phyloP scores from a whole-genome alignment of 2,329 filamentous ascomycete genomes.

The Hymenoscyphus scutula region DNA sequence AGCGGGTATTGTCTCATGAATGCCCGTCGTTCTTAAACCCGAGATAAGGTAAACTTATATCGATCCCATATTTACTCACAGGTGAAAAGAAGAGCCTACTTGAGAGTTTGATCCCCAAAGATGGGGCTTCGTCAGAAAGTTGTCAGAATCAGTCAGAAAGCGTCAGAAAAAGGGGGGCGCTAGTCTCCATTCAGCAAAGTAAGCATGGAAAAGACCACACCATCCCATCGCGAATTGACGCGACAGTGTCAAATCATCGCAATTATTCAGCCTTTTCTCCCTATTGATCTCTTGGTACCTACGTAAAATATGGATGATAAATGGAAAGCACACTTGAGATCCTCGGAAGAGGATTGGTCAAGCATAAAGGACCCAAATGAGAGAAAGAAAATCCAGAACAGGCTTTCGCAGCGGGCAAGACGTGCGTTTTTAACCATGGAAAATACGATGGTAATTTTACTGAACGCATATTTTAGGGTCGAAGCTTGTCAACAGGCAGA shows the following conservation, averaged over 20 bases:
- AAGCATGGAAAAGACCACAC: not conserved
- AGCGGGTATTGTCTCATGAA: too few relatives aligned
- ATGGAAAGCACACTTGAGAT: slow-evolving; percentile 25
- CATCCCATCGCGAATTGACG: not conserved
- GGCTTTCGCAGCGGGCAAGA: slow-evolving; percentile 31
- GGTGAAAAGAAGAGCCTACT: too few relatives aligned
- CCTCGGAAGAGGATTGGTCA: slow-evolving; percentile 36
- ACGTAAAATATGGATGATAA: slow-evolving; percentile 15
- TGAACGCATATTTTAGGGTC: slow-evolving; percentile 16
- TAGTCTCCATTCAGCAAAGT: too few relatives aligned
- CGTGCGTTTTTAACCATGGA: slow-evolving; percentile 15
- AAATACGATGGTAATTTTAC: not conserved
- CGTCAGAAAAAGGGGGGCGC: too few relatives aligned
- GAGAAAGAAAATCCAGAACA: slow-evolving; percentile 31
- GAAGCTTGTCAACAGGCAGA: slow-evolving; percentile 17
- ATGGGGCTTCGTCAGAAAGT: too few relatives aligned
- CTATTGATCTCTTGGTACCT: not conserved
- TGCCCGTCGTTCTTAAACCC: too few relatives aligned
- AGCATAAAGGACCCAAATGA: slow-evolving; percentile 34
- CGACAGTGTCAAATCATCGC: not conserved
- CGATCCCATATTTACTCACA: too few relatives aligned
- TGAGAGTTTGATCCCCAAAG: too few relatives aligned
- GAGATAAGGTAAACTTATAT: too few relatives aligned
- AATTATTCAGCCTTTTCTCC: not conserved
- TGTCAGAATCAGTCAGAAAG: too few relatives aligned